Conservation (phyloP, 2,329 filamentous ascomycete genomes). For the Chaetomiaceae sp. region DNA sequence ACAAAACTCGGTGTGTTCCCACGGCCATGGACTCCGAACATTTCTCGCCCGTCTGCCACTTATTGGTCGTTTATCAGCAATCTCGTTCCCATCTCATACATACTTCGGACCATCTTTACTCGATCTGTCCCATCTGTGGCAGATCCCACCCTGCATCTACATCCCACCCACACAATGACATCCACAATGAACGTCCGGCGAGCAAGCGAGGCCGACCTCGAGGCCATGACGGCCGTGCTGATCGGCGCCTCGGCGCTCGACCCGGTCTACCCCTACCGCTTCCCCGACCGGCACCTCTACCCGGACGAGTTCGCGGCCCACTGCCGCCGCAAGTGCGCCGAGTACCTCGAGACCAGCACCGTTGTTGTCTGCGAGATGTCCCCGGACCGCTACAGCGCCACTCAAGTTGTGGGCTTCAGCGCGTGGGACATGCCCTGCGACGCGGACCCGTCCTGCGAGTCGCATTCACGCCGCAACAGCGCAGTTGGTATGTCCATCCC, state of each 20-base stretch:
- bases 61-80: neutral
- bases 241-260: constrained; percentile 24
- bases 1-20: neutral
- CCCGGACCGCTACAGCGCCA: neutral
- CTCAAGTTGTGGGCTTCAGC: constrained; percentile 23
- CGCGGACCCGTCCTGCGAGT: neutral
- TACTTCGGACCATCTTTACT: neutral
- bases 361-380: constrained; percentile 27
- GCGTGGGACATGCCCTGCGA: constrained; percentile 22
- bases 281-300: constrained; percentile 23
- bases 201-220: constrained; percentile 23
- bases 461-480: neutral
- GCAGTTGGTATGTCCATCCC: constrained; percentile 6
- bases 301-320: constrained; percentile 20
- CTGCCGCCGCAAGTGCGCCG: constrained; percentile 24
- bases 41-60: neutral
- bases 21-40: no score
- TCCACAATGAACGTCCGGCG: constrained; percentile 24
- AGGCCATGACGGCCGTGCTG: constrained; percentile 24
- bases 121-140: no score
- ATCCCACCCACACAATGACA: neutral
- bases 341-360: constrained; percentile 24
- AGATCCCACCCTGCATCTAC: neutral
- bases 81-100: neutral
- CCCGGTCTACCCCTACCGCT: constrained; percentile 27